phyloP scores from a whole-genome alignment of 1,284 basidiomycete genomes.

The Boletellus deceptivus region DNA sequence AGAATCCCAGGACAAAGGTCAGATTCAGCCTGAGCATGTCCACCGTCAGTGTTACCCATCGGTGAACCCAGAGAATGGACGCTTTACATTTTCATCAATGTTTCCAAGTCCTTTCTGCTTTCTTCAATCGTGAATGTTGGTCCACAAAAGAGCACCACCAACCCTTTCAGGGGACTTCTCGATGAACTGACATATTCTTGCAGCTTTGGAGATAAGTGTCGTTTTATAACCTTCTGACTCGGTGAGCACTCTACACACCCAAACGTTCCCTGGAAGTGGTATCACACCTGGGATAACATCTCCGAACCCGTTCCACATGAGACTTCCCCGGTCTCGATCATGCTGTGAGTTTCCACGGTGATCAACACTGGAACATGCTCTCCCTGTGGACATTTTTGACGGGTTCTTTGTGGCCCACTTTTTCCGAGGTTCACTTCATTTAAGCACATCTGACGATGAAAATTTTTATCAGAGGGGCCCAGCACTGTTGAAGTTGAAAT shows the following conservation, averaged over 20 bases:
- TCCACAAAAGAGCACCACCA: neutral
- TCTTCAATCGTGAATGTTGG: neutral
- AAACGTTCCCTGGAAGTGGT: neutral
- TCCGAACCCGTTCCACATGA: neutral
- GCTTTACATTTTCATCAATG: neutral
- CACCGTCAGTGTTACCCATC: no score
- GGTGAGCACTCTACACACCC: no score
- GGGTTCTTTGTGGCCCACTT: neutral
- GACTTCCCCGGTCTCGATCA: neutral
- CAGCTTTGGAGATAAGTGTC: neutral
- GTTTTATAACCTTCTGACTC: neutral
- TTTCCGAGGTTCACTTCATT: neutral
- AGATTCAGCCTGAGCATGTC: neutral
- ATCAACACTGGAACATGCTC: neutral
- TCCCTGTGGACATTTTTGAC: neutral
- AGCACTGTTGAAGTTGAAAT: no score
- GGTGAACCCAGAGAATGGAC: conserved; percentile 4
- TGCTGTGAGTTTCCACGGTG: neutral
- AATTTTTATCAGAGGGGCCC: no score
- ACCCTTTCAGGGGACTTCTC: neutral
- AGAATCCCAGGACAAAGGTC: neutral
- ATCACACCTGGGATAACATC: neutral
- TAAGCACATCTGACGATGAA: neutral
- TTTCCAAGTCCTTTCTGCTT: neutral
- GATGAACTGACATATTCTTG: neutral